Evolutionary conservation across 257 asterid species (phyloP).

Genomic region (Gentiana straminea): DNA sequence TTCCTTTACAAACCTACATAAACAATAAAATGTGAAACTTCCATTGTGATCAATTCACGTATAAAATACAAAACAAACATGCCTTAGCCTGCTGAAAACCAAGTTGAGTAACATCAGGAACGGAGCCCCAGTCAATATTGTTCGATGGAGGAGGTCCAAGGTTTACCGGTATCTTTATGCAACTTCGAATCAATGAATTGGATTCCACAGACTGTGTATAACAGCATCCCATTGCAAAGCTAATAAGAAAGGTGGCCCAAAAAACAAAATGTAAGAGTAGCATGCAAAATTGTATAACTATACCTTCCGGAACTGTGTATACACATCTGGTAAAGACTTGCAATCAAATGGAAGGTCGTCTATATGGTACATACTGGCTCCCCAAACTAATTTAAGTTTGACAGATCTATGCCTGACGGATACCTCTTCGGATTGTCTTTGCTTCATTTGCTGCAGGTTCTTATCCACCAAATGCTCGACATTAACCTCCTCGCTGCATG

Average conservation of each 20-base stretch:
- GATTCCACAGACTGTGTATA: slow-evolving; percentile 64
- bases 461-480: slow-evolving; percentile 56
- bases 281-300: background rate
- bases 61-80: slow-evolving; percentile 9
- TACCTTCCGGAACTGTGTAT: slow-evolving; percentile 95
- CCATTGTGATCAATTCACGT: background rate
- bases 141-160: slow-evolving; percentile 63
- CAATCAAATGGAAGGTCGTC: slow-evolving; percentile 75
- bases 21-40: background rate
- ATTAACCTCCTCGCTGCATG: slow-evolving; percentile 87
- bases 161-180: slow-evolving; percentile 52
- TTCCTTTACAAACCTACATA: slow-evolving; percentile 66
- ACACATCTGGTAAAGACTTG: slow-evolving; percentile 61
- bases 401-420: slow-evolving; percentile 18
- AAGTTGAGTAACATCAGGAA: slow-evolving; percentile 58
- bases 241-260: slow-evolving; percentile 2
- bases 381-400: slow-evolving; percentile 66
- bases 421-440: slow-evolving; percentile 19
- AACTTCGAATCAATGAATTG: slow-evolving; percentile 48
- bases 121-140: slow-evolving; percentile 69
- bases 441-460: slow-evolving; percentile 25
- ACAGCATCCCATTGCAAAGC: slow-evolving; percentile 13
- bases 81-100: slow-evolving; percentile 58
- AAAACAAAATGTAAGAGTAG: slow-evolving; percentile 1
- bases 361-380: slow-evolving; percentile 75